Conservation (phyloP, 768 basidiomycete species). For the Pulveroboletus sp. region DNA sequence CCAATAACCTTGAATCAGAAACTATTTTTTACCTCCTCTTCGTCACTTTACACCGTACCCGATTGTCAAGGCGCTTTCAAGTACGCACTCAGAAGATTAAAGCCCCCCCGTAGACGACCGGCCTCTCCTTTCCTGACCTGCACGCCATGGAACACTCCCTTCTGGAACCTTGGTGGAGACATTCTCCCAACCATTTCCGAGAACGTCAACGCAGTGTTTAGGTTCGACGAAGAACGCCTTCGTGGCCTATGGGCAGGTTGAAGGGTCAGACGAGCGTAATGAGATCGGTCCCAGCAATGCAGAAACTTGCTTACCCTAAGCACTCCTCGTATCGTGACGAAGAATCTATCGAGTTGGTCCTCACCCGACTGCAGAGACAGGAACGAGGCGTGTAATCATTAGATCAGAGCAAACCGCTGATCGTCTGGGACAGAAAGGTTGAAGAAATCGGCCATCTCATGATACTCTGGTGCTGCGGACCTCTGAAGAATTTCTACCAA, state of each 20-base stretch:
- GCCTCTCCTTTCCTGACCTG: slow-evolving; percentile 49
- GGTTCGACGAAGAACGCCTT: slow-evolving; percentile 53
- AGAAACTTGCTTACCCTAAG: slow-evolving; percentile 57
- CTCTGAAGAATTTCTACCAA: background rate
- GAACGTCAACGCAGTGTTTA: slow-evolving; percentile 46
- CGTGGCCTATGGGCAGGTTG: slow-evolving; percentile 38
- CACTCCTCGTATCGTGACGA: slow-evolving; percentile 60
- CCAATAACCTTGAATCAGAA: too few relatives aligned
- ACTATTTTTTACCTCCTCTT: too few relatives aligned
- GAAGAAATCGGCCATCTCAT: slow-evolving; percentile 18
- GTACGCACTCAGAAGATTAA: background rate
- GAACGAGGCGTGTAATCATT: slow-evolving; percentile 9
- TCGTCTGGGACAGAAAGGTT: slow-evolving; percentile 10
- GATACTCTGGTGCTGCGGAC: slow-evolving; percentile 4
- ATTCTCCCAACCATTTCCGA: slow-evolving; percentile 49
- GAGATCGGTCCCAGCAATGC: slow-evolving; percentile 56
- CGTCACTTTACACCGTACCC: too few relatives aligned
- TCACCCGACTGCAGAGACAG: background rate
- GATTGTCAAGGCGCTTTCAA: too few relatives aligned
- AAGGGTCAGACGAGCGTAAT: slow-evolving; percentile 60
- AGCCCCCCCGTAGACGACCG: slow-evolving; percentile 37
- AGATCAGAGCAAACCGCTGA: slow-evolving; percentile 14
- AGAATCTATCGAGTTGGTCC: slow-evolving; percentile 34
- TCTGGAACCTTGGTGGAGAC: slow-evolving; percentile 33
- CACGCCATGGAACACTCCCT: slow-evolving; percentile 38